Base-by-base conservation (phyloP, 1,284 basidiomycete species). In the Lentinula novae-zelandiae region DNA sequence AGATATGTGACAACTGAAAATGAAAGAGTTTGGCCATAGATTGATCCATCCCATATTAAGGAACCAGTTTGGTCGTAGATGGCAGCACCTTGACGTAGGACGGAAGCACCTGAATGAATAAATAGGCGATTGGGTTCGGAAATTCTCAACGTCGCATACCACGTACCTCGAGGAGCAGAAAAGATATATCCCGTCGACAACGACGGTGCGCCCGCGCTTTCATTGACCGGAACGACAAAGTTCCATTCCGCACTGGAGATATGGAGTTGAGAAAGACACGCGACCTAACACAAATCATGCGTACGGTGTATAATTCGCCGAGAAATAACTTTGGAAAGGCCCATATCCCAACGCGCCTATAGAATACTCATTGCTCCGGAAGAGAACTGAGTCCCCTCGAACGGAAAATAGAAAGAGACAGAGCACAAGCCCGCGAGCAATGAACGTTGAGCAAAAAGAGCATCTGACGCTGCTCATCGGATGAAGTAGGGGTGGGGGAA, bases 331-430 rank as follows among this genome's bases (percentile, higher is more conserved):
- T 38, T 62, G 60, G 42, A 39, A 62, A 13, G 60, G 56, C 13
- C 55, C 55, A 12, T 49, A 58, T 13, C 60, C 60, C 12, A 62
- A 20, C 27, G 55, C 55, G 5, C 60, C 60, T 15, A 40, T 52
- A 15, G 40, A 52, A 27, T 62, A 62, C 42, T 62, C 60, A 33
- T 58, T 62, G 39, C 60, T 62, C 33, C 56, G 55, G 49, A 61
- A 57, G 6, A 51, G 48, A n/a, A 61, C 53, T 9, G 53, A 61
- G 17, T 61, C 60, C 7, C 48, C 57, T 27, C 46, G 33, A 36
- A 40, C 46, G 20, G 38, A 50, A 36, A 27, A 13, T 13, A 58
- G 12, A 36, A 2, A 40, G 5, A 58, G 48, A 20, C 27, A 40
- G 12, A 38, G 15, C 13, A 54, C 9, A 6, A 54, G 33, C 15